phyloP scores from a whole-genome alignment of 2,329 filamentous ascomycete genomes.

The Coleophoma cylindrospora region DNA sequence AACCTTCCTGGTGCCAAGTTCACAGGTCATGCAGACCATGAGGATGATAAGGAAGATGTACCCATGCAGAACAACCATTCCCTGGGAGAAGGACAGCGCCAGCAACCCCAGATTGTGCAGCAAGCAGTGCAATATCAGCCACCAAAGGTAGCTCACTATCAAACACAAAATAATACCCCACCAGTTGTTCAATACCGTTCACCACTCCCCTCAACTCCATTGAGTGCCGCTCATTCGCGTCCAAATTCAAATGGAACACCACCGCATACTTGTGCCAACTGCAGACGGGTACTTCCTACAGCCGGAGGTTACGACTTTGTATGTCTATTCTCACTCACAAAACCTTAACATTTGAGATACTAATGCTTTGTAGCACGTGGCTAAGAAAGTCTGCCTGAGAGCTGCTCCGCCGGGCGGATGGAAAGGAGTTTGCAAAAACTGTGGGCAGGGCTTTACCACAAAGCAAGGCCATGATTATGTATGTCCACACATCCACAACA shows the following conservation, averaged over 20 bases:
- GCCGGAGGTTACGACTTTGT: background rate
- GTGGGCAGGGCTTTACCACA: conserved; percentile 15
- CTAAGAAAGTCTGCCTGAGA: conserved; percentile 10
- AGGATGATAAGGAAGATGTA: background rate
- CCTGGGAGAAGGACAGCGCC: no score
- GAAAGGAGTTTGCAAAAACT: conserved; percentile 13
- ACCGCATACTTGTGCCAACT: no score
- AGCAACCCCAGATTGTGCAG: no score
- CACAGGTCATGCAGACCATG: background rate
- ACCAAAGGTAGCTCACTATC: no score
- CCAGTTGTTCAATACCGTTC: no score
- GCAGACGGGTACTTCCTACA: no score
- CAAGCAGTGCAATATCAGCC: no score
- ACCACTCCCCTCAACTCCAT: no score
- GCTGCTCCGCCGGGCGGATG: conserved; percentile 6
- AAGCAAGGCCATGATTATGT: conserved; percentile 17
- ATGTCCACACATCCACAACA: background rate
- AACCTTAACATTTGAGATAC: background rate
- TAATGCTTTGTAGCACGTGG: conserved; percentile 4
- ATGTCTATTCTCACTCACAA: background rate
- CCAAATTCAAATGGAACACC: no score
- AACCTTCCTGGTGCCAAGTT: background rate
- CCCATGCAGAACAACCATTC: background rate
- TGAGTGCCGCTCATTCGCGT: no score
- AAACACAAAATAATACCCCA: no score